Percentiles rank a stretch among this genome's conserved stretches.
Evolutionary conservation across 1,284 basidiomycete genomes (phyloP).

Genomic region (Naganishia albida): DNA sequence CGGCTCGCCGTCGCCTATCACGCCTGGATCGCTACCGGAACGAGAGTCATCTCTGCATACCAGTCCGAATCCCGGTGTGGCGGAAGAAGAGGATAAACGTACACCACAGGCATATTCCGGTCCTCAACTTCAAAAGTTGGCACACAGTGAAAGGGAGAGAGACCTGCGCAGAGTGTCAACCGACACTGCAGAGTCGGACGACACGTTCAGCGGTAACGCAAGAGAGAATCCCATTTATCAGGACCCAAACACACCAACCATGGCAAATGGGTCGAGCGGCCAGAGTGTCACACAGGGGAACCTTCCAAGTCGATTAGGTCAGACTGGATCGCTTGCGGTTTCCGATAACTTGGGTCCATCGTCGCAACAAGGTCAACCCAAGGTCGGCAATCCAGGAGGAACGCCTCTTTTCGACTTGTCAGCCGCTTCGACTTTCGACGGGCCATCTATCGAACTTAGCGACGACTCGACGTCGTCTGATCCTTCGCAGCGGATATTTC

Average conservation of each 20-base stretch:
- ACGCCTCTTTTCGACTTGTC: conserved; percentile 23
- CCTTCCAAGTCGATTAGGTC: conserved; percentile 6
- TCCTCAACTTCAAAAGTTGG: conserved; percentile 12
- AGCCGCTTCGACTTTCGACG: conserved; percentile 8
- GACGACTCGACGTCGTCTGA: conserved; percentile 6
- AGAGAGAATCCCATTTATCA: not conserved
- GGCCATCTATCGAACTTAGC: conserved; percentile 9
- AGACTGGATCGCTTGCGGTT: not conserved
- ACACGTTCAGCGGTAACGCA: conserved; percentile 9
- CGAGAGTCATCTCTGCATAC: conserved; percentile 14
- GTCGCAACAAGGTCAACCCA: conserved; percentile 7
- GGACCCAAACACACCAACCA: not conserved
- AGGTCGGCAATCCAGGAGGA: conserved; percentile 18
- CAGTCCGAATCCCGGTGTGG: not conserved
- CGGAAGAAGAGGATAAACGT: not conserved
- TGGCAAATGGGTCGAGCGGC: not conserved
- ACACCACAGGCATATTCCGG: conserved; percentile 7
- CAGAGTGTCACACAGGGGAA: conserved; percentile 12
- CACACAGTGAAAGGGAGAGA: conserved; percentile 12
- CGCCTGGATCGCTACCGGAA: conserved; percentile 10
- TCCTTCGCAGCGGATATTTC: not conserved
- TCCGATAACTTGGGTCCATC: not conserved
- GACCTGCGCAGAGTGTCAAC: conserved; percentile 17
- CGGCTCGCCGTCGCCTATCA: not conserved
- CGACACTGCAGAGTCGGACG: conserved; percentile 11